phyloP scores from a whole-genome alignment of 768 basidiomycete species.

The Hebeloma cylindrosporum region DNA sequence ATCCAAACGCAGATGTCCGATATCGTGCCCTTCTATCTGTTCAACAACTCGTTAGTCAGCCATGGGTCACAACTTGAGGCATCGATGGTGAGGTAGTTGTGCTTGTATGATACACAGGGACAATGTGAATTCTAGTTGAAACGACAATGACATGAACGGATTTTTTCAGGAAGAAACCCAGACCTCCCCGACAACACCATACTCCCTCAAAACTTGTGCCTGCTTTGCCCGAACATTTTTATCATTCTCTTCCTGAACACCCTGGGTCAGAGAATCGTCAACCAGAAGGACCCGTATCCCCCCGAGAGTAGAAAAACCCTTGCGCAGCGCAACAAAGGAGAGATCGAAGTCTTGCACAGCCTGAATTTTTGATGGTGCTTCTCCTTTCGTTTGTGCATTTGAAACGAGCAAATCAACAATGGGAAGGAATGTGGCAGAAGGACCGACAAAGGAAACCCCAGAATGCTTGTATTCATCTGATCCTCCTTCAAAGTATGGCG shows the following conservation, averaged over 20 bases:
- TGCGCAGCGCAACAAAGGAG: constrained; percentile 54
- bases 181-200: constrained; percentile 69
- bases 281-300: constrained; percentile 71
- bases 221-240: constrained; percentile 28
- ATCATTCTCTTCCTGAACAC: constrained; percentile 22
- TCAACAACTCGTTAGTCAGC: constrained; percentile 88
- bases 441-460: constrained; percentile 47
- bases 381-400: constrained; percentile 11
- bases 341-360: constrained; percentile 61
- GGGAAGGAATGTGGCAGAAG: constrained; percentile 50
- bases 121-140: too few species aligned
- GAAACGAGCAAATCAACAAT: constrained; percentile 36
- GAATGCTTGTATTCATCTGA: constrained; percentile 33
- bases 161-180: constrained; percentile 45
- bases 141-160: too few species aligned
- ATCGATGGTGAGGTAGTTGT: too few species aligned
- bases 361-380: constrained; percentile 31
- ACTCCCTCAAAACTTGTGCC: constrained; percentile 62
- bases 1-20: constrained; percentile 83
- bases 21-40: constrained; percentile 91
- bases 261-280: constrained; percentile 50
- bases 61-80: constrained; percentile 65
- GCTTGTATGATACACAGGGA: too few species aligned
- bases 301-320: constrained; percentile 64
- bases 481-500: constrained; percentile 44